Conservation (phyloP, 2,329 filamentous ascomycete genomes). For the Dendryphion nanum region DNA sequence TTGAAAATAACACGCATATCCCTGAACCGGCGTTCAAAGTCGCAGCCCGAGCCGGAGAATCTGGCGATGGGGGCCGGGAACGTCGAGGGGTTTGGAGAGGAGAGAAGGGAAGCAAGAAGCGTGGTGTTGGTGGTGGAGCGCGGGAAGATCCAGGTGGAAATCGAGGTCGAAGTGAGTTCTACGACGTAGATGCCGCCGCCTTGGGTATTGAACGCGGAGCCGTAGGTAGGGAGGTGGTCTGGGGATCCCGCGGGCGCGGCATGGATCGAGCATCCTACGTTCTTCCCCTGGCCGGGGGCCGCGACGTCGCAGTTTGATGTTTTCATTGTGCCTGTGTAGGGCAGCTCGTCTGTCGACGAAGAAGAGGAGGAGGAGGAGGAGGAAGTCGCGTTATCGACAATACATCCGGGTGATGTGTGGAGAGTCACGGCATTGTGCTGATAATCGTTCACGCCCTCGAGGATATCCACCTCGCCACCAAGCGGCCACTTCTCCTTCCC, state of each 20-base stretch:
- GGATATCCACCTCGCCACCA: slow-evolving; percentile 36
- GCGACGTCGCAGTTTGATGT: slow-evolving; percentile 48
- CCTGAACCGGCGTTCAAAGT: slow-evolving; percentile 46
- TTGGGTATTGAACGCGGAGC: slow-evolving; percentile 30
- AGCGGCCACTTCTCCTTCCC: slow-evolving; percentile 26
- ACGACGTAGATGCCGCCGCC: slow-evolving; percentile 43
- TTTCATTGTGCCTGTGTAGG: slow-evolving; percentile 45
- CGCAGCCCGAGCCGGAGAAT: slow-evolving; percentile 39
- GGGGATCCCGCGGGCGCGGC: slow-evolving; percentile 28
- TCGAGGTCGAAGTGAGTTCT: slow-evolving; percentile 35
- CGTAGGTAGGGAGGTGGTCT: slow-evolving; percentile 25
- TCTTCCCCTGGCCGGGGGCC: slow-evolving; percentile 20
- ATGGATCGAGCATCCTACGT: slow-evolving; percentile 38
- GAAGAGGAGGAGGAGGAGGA: neutral
- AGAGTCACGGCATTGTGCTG: slow-evolving; percentile 28
- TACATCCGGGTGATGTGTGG: slow-evolving; percentile 28
- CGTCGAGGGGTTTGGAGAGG: slow-evolving; percentile 13
- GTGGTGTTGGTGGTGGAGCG: slow-evolving; percentile 19
- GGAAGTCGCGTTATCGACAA: slow-evolving; percentile 16
- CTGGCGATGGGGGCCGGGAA: slow-evolving; percentile 31
- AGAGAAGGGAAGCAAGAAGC: slow-evolving; percentile 9
- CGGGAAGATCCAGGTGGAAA: slow-evolving; percentile 46
- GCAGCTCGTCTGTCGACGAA: neutral
- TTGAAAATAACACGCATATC: slow-evolving; percentile 44
- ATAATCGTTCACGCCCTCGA: slow-evolving; percentile 36